These are phyloP conservation scores for Pterula multifida DNA, from an alignment of 1,284 basidiomycete species.

Conservation along the genomic window DNA sequence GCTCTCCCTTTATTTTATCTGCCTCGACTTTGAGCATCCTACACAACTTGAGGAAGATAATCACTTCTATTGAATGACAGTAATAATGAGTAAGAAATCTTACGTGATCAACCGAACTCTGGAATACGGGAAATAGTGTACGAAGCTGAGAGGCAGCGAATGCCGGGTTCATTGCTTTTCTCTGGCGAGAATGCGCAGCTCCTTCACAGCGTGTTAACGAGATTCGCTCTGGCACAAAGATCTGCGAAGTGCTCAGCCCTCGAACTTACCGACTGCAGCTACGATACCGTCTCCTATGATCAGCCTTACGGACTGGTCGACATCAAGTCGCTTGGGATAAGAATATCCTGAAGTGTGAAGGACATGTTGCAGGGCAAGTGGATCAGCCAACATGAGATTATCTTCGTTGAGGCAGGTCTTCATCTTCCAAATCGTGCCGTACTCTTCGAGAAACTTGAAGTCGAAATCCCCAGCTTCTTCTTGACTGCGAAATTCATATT, in stretches of 20 bases:
- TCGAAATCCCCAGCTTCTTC: slow-evolving; percentile 20
- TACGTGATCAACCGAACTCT: slow-evolving; percentile 7
- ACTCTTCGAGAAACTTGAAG: slow-evolving; percentile 18
- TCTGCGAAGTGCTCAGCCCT: not conserved
- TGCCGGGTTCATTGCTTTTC: slow-evolving; percentile 12
- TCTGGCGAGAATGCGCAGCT: slow-evolving; percentile 9
- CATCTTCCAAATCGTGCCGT: slow-evolving; percentile 19
- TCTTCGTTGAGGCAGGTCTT: slow-evolving; percentile 18
- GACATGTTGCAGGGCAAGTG: slow-evolving; percentile 6
- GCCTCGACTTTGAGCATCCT: slow-evolving; percentile 4
- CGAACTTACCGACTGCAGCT: slow-evolving; percentile 6
- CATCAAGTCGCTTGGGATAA: slow-evolving; percentile 8
- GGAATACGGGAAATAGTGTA: slow-evolving; percentile 8
- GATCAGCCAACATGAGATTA: slow-evolving; percentile 5
- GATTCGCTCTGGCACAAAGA: not conserved
- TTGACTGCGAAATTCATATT: slow-evolving; percentile 12
- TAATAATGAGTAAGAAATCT: not conserved
- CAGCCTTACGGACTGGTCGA: not conserved
- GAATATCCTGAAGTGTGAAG: slow-evolving; percentile 5
- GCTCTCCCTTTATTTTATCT: not conserved
- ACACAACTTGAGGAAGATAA: slow-evolving; percentile 4
- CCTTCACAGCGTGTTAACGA: no score
- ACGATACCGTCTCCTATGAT: slow-evolving; percentile 9
- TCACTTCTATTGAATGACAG: no score
- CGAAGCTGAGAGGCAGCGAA: slow-evolving; percentile 11